phyloP scores from a whole-genome alignment of 305 asterid genomes.

The Nicotiana rustica region DNA sequence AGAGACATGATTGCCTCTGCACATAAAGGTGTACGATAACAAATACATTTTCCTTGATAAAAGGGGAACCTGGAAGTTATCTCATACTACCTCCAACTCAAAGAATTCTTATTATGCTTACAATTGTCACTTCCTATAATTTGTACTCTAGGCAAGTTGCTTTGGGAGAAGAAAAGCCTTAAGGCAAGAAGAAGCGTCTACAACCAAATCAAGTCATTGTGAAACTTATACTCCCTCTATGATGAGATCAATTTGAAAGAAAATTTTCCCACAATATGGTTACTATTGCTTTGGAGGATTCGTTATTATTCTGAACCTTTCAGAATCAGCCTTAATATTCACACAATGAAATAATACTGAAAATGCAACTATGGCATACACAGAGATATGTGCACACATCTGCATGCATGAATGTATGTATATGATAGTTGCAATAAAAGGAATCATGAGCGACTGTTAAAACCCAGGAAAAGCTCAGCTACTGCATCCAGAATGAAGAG shows the following conservation, averaged over 20 bases:
- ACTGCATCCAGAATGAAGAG: constrained; percentile 28
- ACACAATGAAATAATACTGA: neutral
- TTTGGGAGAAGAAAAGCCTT: neutral
- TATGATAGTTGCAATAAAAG: constrained; percentile 10
- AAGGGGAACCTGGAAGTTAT: neutral
- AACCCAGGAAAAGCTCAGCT: constrained; percentile 20
- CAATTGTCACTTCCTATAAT: neutral
- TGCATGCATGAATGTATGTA: neutral
- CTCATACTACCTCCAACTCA: constrained; percentile 9
- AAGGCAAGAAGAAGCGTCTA: neutral
- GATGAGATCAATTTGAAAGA: neutral
- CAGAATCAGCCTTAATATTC: neutral
- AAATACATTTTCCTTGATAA: neutral
- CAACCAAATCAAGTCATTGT: neutral
- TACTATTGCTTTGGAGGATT: neutral
- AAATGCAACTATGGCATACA: neutral
- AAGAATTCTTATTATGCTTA: constrained; percentile 14
- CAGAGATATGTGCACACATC: neutral
- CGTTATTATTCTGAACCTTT: neutral
- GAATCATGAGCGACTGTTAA: neutral
- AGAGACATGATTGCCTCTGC: neutral
- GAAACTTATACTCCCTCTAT: constrained; percentile 4
- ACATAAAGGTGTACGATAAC: constrained; percentile 3
- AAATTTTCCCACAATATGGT: neutral
- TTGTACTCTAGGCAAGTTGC: neutral